Base-by-base conservation (phyloP, 495 filamentous ascomycete genomes). In the Annulohypoxylon bovei region DNA sequence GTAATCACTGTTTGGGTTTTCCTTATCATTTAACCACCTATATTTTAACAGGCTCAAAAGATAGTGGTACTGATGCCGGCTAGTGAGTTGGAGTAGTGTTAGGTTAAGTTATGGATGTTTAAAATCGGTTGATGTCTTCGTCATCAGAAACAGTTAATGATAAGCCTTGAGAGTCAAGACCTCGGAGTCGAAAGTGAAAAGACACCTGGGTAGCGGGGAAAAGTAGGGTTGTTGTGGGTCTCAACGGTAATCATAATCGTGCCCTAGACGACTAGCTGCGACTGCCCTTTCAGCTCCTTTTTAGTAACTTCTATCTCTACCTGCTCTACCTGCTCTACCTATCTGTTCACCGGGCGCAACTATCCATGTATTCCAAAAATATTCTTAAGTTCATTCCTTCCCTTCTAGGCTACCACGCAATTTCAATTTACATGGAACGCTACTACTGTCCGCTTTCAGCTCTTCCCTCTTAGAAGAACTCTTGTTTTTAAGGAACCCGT, bases 361-460 rank as follows among this genome's bases (percentile, higher is more conserved):
- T 55, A 46, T 37, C 20, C 44, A 47, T 23, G 22, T 23, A 8
- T 47, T 47, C 44, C 20, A 27, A 25, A 47, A 7, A 44, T 9
- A 37, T 50, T 27, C 39, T 20, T 4, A 23, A 58, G 22, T 39
- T 59, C 20, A 60, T 69, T 69, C 67, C 67, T 69, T 69, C 67
- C 61, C 49, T 49, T 70, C 47, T 56, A 65, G 62, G 28, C 28
- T 37, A 55, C 40, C 33, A 55, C 18, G 37, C 39, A 55, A 46
- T 55, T 40, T 4, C 14, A 59, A 60, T 42, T 1, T 52, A 61
- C 16, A 42, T 46, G 25, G 46, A 67, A 53, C 55, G 25, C 18
- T 53, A 27, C 44, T 35, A 67, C 63, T 60, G 25, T 67, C 63
- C 63, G 8, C 60, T 67, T 67, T 59, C 63, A 67, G 63, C 44